Conservation (phyloP, 768 basidiomycete species). For the Leucocoprinus leucothites region DNA sequence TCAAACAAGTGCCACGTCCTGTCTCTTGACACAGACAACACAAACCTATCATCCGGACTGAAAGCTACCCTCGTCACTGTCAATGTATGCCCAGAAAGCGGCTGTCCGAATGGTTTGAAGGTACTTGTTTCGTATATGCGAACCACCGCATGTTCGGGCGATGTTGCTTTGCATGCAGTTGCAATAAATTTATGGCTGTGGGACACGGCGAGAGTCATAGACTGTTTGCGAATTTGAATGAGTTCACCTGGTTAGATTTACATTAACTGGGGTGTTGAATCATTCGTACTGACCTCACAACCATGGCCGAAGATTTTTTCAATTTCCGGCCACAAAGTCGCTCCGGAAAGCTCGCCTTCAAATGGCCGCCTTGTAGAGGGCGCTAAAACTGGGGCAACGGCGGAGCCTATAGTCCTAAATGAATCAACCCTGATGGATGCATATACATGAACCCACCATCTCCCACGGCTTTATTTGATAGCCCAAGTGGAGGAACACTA, state of each 20-base stretch:
- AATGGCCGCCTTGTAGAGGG: conserved; percentile 55
- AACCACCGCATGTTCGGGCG: conserved; percentile 84
- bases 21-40: conserved; percentile 89
- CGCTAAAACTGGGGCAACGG: conserved; percentile 23
- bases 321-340: conserved; percentile 93
- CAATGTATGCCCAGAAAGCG: conserved; percentile 79
- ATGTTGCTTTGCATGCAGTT: conserved; percentile 88
- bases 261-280: neutral
- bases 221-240: conserved; percentile 39
- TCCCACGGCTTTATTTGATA: conserved; percentile 90
- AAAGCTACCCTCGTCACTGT: conserved; percentile 91
- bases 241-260: neutral
- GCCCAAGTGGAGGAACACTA: conserved; percentile 86
- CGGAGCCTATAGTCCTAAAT: conserved; percentile 6
- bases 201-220: conserved; percentile 78
- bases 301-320: conserved; percentile 99
- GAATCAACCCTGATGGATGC: neutral
- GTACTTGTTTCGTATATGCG: conserved; percentile 73
- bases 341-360: conserved; percentile 84
- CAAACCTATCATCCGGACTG: conserved; percentile 75
- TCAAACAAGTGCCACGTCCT: conserved; percentile 87
- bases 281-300: conserved; percentile 68
- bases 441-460: conserved; percentile 46
- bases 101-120: conserved; percentile 68
- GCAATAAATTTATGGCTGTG: conserved; percentile 68